Base-by-base conservation (phyloP, 495 filamentous ascomycete genomes). In the Xylaria cubensis region DNA sequence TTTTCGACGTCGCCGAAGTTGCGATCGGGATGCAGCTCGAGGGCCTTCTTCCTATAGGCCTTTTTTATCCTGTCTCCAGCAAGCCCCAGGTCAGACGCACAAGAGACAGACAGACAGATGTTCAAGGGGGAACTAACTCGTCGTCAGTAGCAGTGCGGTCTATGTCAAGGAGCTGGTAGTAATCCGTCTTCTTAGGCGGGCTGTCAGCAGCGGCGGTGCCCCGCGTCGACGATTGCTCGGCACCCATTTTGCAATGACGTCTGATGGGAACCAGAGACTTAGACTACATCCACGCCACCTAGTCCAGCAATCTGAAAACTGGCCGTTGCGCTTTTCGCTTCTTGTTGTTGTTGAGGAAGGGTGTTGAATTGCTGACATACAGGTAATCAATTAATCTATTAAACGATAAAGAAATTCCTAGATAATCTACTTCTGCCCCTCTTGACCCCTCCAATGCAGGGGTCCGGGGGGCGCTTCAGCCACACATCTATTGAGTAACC, bases 21-120 rank as follows among this genome's bases (percentile, higher is more conserved):
- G 73, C 95, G 92, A 80, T 99, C 96, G 2, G 96, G 96, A 79
- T 99, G 96, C 4, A 97, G 84, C 78, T 97, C 94, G 41, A 99
- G 88, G 2, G 96, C 96, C 80, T 94, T 98, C 71, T 82, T 90
- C 72, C 92, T 89, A 79, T 98, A 99, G 13, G 95, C 94, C 72
- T 94, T 97, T 76, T 97, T 97, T 74, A 99, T 95, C 64, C 94
- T 97, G 72, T 58, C 19, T 15, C 51, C 26, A 62, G 44, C 46
- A 41, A 46, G 61, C 21, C 10, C n/a, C 46, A 42, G 73, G 73
- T 68, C 58, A 76, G 71, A 73, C 36, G 36, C 68, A 74, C 75
- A 29, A 50, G 15, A 59, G 32, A 67, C 48, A 32, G 32, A 67
- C 44, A 32, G 32, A 39, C 6, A 39, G 64, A 29, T 9, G 4